Percentiles rank a stretch among this genome's conserved stretches.
phyloP scores from a whole-genome alignment of 495 filamentous ascomycete species.

The Penicillium salamii region DNA sequence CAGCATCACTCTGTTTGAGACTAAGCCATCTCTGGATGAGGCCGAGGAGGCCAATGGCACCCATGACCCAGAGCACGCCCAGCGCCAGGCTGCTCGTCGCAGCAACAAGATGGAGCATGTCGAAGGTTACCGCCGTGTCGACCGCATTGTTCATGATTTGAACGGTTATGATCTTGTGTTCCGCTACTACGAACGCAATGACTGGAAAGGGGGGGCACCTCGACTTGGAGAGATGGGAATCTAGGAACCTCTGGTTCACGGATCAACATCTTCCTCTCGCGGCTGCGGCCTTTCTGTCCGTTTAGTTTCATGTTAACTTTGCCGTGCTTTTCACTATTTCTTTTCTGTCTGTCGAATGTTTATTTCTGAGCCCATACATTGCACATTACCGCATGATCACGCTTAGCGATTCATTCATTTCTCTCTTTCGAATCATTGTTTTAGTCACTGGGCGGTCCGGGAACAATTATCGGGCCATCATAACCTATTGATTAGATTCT shows the following conservation, averaged over 20 bases:
- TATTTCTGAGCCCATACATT: conserved; percentile 12
- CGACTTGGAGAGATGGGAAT: conserved; percentile 63
- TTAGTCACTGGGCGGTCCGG: conserved; percentile 7
- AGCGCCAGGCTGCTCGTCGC: conserved; percentile 48
- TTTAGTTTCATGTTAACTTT: conserved; percentile 4
- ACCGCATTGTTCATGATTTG: conserved; percentile 95
- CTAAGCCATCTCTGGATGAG: conserved; percentile 57
- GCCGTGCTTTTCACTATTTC: neutral
- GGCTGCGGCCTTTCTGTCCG: conserved; percentile 16
- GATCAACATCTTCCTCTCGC: conserved; percentile 4
- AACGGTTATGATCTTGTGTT: conserved; percentile 98
- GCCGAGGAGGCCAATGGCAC: conserved; percentile 34
- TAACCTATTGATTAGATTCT: neutral
- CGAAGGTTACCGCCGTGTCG: conserved; percentile 82
- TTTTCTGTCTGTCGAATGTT: neutral
- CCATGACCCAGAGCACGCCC: conserved; percentile 41
- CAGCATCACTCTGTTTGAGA: conserved; percentile 95
- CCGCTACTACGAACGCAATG: conserved; percentile 90
- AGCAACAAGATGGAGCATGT: conserved; percentile 76
- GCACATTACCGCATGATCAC: conserved; percentile 24
- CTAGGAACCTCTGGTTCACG: conserved; percentile 8
- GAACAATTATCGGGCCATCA: no score
- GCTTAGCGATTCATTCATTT: conserved; percentile 17
- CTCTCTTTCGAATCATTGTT: neutral
- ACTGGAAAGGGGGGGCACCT: conserved; percentile 78